Percentiles rank a stretch among this genome's conserved stretches.
Evolutionary conservation across 495 filamentous ascomycete species (phyloP).

Genomic region (Neurospora terricola): DNA sequence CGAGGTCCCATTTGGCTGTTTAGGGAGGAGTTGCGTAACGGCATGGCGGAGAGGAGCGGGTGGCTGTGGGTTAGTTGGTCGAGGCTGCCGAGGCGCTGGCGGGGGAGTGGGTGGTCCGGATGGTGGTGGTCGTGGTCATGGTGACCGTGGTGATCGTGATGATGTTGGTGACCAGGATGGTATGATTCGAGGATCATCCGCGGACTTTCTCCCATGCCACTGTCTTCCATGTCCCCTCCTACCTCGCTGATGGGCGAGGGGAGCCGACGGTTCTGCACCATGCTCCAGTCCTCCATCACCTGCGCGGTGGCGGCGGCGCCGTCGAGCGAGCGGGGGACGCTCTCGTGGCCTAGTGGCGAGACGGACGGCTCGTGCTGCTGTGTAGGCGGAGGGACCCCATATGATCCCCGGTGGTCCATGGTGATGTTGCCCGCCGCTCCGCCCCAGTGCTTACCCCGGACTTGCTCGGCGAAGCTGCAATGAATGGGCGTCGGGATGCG

Average conservation of each 20-base stretch:
- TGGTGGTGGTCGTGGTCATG: slow-evolving; percentile 12
- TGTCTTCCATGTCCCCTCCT: slow-evolving; percentile 36
- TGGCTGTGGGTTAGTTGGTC: slow-evolving; percentile 27
- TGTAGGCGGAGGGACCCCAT: slow-evolving; percentile 21
- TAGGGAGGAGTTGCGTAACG: slow-evolving; percentile 3
- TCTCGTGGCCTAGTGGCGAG: slow-evolving; percentile 13
- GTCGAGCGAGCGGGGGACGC: slow-evolving; percentile 26
- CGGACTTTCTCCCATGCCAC: slow-evolving; percentile 16
- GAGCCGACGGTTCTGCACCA: slow-evolving; percentile 44
- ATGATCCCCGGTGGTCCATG: neutral
- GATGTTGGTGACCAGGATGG: slow-evolving; percentile 7
- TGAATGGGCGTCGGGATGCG: slow-evolving; percentile 47
- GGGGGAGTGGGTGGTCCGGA: slow-evolving; percentile 12
- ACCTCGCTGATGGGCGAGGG: slow-evolving; percentile 65
- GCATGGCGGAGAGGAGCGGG: slow-evolving; percentile 17
- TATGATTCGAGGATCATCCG: slow-evolving; percentile 29
- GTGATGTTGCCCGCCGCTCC: slow-evolving; percentile 14
- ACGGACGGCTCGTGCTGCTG: slow-evolving; percentile 14
- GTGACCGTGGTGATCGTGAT: slow-evolving; percentile 8
- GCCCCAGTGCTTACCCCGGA: slow-evolving; percentile 34
- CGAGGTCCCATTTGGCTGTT: neutral
- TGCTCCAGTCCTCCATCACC: slow-evolving; percentile 35
- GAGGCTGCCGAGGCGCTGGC: slow-evolving; percentile 2
- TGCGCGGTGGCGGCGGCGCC: slow-evolving; percentile 18
- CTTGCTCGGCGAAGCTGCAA: slow-evolving; percentile 36